Base-by-base conservation (phyloP, 352 stramenopile species). In the Thraustotheca clavata region DNA sequence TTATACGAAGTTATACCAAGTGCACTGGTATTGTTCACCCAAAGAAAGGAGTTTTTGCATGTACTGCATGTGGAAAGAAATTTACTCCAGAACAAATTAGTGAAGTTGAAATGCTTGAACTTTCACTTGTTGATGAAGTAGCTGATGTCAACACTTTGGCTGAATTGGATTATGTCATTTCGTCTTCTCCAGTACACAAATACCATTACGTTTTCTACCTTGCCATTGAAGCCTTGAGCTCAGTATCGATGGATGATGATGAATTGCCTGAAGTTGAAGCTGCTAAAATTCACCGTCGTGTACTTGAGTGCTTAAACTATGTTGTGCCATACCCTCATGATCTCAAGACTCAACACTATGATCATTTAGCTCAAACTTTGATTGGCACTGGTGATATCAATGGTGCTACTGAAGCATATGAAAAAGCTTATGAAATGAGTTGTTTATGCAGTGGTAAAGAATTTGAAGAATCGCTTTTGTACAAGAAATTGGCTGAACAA, bases 311-410 rank as follows among this genome's bases (percentile, higher is more conserved):
- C 62, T 85, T 91, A 76, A 86, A 91, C 71, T 68, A 77, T n/a
- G 76, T 86, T 9, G 70, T 90, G 48, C 83, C 77, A 11, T 69
- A 73, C 18, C 71, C 76, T 35, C 75, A 89, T 50, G 80, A 92
- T 65, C 80, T 89, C 68, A 92, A 92, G 68, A 86, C 75, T 26
- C 88, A 89, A 57, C 88, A 92, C 69, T 92, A 92, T 69, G 83
- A 92, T 71, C 87, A 90, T 66, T 65, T 89, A 35, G 83, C 83
- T 26, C 80, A 92, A 69, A 80, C 87, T 4, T 73, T 79, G 8
- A 76, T 92, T 40, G 72, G 86, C 26, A 60, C 87, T 14, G 79
- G 80, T 9, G 73, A 91, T 59, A 67, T 81, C 16, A 55, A 62
- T 16, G 77, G 70, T 18, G 79, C 77, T 31, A 76, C 69, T 20